Base-by-base conservation (phyloP, 352 stramenopile species). In the Globisporangium lucens region DNA sequence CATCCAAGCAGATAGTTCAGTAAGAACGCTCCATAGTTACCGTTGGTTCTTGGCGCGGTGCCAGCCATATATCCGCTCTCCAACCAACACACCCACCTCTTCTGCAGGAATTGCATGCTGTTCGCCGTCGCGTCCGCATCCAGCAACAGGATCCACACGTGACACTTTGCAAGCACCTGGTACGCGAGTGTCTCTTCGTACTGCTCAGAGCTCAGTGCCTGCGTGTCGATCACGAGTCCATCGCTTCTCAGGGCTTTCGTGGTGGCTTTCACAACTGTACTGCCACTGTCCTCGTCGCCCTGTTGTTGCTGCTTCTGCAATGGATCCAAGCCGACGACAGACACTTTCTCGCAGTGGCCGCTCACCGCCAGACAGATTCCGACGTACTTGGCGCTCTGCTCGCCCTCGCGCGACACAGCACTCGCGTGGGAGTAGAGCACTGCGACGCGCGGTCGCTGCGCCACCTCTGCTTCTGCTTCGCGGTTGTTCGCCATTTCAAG, bases 101-200 rank as follows among this genome's bases (percentile, higher is more conserved):
- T 85, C 56, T 79, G 66, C 13, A 93, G 71, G 12, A 80, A 75
- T 22, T 85, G 73, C 49, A 79, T 60, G 4, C 73, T 75, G 56
- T 53, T 59, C 8, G 75, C 56, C 36, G 79, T 85, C 24, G 66
- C 64, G 29, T 85, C 75, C 0, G 75, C 68, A 56, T 93, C 85
- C 8, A 91, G 56, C 58, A 89, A 62, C 36, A 93, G 24, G 22
- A 93, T 51, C 85, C 81, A 91, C 46, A 91, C 56, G 29, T 85
- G 74, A 38, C 83, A 93, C 10, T 82, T 71, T 8, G 58, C 36
- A n/a, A 93, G 70, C 58, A 20, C 53, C 12, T 75, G 71, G 51
- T 77, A 69, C 24, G 86, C 69, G 4, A n/a, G 20, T 0, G 72
- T 80, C 60, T 87, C 78, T 27, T 83, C 73, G 63, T 88, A 93